These are phyloP conservation scores for Thalia dealbata DNA, from an alignment of 176 grass and related monocot genomes.

Conservation along the genomic window DNA sequence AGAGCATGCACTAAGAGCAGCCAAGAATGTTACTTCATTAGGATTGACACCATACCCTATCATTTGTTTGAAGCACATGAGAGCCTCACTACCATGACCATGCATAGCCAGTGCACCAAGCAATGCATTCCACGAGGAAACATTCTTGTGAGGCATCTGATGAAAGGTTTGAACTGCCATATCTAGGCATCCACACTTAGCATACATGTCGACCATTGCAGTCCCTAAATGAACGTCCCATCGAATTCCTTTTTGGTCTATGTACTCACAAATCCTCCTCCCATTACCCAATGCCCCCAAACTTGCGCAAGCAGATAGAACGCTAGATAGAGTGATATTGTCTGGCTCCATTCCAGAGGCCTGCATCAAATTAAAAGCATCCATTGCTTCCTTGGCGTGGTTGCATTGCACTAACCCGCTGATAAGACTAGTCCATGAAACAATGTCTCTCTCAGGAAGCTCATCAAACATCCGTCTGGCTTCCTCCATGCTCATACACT, in stretches of 20 bases:
- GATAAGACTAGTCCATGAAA: constrained; percentile 39
- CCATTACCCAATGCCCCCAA: constrained; percentile 27
- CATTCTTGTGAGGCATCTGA: constrained; percentile 34
- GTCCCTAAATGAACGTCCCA: constrained; percentile 51
- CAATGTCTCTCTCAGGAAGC: constrained; percentile 24
- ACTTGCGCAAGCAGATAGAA: constrained; percentile 38
- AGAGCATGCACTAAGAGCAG: constrained; percentile 32
- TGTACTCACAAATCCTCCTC: constrained; percentile 42
- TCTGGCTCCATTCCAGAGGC: constrained; percentile 28
- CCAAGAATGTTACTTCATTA: constrained; percentile 37
- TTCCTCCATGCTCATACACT: constrained; percentile 31
- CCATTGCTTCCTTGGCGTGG: constrained; percentile 21
- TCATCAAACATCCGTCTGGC: constrained; percentile 26
- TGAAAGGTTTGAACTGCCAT: constrained; percentile 26
- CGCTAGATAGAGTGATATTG: constrained; percentile 32
- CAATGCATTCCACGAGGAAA: constrained; percentile 43
- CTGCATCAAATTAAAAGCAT: constrained; percentile 35
- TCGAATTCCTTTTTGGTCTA: constrained; percentile 28
- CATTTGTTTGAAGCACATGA: constrained; percentile 34
- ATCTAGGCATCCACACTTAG: constrained; percentile 36
- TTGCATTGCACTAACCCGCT: constrained; percentile 44
- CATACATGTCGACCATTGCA: constrained; percentile 35
- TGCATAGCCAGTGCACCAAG: constrained; percentile 35
- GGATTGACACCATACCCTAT: constrained; percentile 18
- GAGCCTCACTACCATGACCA: constrained; percentile 23